These are phyloP conservation scores for Kregervanrija delftensis DNA, from an alignment of 805 yeast species.

Conservation along the genomic window DNA sequence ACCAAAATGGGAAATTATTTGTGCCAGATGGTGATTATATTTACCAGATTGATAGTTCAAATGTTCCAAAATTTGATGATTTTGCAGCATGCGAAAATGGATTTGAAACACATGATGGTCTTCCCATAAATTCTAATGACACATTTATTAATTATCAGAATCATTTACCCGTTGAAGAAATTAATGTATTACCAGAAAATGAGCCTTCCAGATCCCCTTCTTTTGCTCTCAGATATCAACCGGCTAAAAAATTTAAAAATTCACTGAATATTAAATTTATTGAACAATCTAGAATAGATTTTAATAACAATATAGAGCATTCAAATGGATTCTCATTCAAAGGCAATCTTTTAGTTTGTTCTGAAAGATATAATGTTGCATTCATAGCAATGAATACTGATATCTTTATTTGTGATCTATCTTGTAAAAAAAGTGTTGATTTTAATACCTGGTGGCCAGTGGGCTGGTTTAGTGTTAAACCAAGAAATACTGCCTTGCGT, in stretches of 20 bases:
- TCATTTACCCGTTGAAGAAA: constrained; percentile 10
- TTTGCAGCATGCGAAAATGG: too few relatives aligned
- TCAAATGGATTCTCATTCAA: constrained; percentile 16
- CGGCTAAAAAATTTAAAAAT: constrained; percentile 33
- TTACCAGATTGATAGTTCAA: too few relatives aligned
- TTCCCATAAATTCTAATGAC: constrained; percentile 27
- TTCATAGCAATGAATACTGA: constrained; percentile 3
- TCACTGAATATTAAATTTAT: constrained; percentile 14
- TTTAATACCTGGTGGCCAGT: background rate
- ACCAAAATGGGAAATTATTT: too few relatives aligned
- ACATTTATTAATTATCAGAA: constrained; percentile 30
- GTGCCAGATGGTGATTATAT: too few relatives aligned
- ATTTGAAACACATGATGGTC: background rate
- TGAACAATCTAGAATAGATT: constrained; percentile 16
- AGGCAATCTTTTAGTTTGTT: constrained; percentile 16
- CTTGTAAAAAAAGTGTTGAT: too few relatives aligned
- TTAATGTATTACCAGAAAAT: constrained; percentile 11
- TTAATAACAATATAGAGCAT: constrained; percentile 32
- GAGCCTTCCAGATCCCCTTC: constrained; percentile 14
- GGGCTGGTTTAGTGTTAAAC: constrained; percentile 13
- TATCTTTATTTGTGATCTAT: constrained; percentile 2
- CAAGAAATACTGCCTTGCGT: constrained; percentile 37
- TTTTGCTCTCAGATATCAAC: constrained; percentile 24
- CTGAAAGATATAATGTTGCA: constrained; percentile 3
- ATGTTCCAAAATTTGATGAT: too few relatives aligned